Percentiles rank a stretch among this genome's conserved stretches.
Conservation (phyloP, 140 eudicot species). For the Ambrosia hybrid region DNA sequence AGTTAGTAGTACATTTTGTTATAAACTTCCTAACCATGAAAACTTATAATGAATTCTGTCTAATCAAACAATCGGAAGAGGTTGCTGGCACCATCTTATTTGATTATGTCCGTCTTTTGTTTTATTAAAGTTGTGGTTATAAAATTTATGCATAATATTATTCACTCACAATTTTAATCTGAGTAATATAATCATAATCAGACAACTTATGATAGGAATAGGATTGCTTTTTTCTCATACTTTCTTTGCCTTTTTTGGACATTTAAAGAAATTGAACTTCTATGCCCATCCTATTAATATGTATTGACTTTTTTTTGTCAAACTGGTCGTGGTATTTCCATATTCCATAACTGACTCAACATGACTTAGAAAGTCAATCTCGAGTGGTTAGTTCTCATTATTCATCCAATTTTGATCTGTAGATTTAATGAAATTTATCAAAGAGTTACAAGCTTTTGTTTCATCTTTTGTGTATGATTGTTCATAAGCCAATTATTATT, state of each 20-base stretch:
- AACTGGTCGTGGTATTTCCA: no score
- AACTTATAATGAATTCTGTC: not conserved
- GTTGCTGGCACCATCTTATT: not conserved
- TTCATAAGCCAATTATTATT: no score
- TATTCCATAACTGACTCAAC: no score
- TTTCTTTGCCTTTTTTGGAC: not conserved
- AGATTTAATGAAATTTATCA: no score
- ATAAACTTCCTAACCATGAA: not conserved
- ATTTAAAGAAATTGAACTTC: not conserved
- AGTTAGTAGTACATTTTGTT: conserved; percentile 17
- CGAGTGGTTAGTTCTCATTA: not conserved
- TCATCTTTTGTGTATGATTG: no score
- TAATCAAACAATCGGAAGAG: conserved; percentile 9
- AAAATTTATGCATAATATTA: no score
- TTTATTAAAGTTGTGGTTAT: not conserved
- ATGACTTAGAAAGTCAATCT: not conserved
- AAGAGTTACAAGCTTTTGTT: no score
- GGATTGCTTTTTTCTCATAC: not conserved
- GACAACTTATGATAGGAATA: no score
- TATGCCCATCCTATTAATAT: not conserved
- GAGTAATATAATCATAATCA: no score
- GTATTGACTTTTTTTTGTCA: not conserved
- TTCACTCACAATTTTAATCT: no score
- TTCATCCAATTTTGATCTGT: not conserved
- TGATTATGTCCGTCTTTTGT: not conserved